phyloP scores from a whole-genome alignment of 2,329 filamentous ascomycete species.

The Rhynchosporium secalis region DNA sequence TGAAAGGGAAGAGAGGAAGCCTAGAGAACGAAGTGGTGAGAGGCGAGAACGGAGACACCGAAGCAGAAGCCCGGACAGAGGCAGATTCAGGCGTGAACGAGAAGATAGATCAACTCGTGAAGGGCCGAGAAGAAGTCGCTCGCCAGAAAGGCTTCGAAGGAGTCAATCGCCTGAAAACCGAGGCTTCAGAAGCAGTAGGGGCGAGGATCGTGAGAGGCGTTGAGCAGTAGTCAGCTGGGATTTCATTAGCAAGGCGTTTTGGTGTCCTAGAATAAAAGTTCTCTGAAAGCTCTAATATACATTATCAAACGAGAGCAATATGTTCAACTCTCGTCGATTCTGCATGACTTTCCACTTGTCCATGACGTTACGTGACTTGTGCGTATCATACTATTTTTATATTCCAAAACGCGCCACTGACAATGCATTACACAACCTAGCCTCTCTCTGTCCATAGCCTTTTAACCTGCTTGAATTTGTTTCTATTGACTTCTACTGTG shows the following conservation, averaged over 20 bases:
- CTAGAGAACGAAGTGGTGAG: slow-evolving; percentile 36
- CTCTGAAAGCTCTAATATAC: no score
- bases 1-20: slow-evolving; percentile 30
- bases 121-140: slow-evolving; percentile 25
- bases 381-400: slow-evolving; percentile 11
- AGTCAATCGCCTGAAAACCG: slow-evolving; percentile 26
- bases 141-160: slow-evolving; percentile 19
- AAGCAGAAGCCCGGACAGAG: slow-evolving; percentile 37
- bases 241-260: slow-evolving; percentile 23
- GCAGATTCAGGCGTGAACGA: slow-evolving; percentile 34
- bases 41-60: slow-evolving; percentile 32
- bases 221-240: not conserved
- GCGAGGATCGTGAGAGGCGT: slow-evolving; percentile 10
- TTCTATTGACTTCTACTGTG: not conserved
- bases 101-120: slow-evolving; percentile 27
- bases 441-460: not conserved
- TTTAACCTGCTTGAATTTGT: not conserved
- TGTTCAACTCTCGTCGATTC: no score
- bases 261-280: not conserved
- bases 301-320: no score
- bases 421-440: not conserved
- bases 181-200: slow-evolving; percentile 17
- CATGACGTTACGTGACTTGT: slow-evolving; percentile 5
- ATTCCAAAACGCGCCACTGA: slow-evolving; percentile 17
- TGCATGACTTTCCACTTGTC: not conserved